Conservation (phyloP, 805 yeast species). For the Hanseniaspora meyeri region DNA sequence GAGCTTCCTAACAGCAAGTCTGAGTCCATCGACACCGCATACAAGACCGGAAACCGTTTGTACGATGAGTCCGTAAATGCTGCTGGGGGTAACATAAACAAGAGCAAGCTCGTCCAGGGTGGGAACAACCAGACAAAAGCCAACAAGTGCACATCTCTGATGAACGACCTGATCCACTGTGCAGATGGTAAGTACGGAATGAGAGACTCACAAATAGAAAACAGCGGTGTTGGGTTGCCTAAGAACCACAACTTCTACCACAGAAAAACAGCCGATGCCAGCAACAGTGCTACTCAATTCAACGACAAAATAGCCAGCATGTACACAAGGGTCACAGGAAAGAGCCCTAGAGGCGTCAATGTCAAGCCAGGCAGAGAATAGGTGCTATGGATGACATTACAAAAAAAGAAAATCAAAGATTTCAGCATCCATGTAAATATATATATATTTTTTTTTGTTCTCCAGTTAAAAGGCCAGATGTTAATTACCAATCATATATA, state of each 20-base stretch:
- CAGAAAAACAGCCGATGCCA: conserved; percentile 19
- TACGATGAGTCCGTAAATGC: conserved; percentile 6
- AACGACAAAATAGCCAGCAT: conserved; percentile 44
- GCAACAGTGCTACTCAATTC: conserved; percentile 30
- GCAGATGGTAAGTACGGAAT: conserved; percentile 34
- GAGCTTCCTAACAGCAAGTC: conserved; percentile 68
- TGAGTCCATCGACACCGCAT: conserved; percentile 4
- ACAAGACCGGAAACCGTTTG: conserved; percentile 8
- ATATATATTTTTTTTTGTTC: too few relatives aligned
- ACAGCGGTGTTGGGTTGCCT: conserved; percentile 1
- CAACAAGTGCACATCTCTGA: conserved; percentile 50
- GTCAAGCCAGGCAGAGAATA: not conserved
- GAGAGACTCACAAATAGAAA: conserved; percentile 20
- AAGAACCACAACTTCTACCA: conserved; percentile 20
- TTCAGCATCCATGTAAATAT: not conserved
- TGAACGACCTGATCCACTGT: conserved; percentile 59
- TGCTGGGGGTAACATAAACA: conserved; percentile 6
- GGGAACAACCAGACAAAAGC: conserved; percentile 22
- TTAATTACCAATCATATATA: not conserved
- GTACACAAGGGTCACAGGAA: conserved; percentile 39
- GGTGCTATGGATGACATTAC: not conserved
- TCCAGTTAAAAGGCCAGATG: too few relatives aligned
- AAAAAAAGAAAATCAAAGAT: not conserved
- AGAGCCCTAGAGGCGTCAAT: conserved; percentile 21
- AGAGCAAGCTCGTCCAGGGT: conserved; percentile 6